Evolutionary conservation across 78 protist species (phyloP), one percentile per base, ranked within the genome.

Genomic region (Salpingoeca rosetta): DNA sequence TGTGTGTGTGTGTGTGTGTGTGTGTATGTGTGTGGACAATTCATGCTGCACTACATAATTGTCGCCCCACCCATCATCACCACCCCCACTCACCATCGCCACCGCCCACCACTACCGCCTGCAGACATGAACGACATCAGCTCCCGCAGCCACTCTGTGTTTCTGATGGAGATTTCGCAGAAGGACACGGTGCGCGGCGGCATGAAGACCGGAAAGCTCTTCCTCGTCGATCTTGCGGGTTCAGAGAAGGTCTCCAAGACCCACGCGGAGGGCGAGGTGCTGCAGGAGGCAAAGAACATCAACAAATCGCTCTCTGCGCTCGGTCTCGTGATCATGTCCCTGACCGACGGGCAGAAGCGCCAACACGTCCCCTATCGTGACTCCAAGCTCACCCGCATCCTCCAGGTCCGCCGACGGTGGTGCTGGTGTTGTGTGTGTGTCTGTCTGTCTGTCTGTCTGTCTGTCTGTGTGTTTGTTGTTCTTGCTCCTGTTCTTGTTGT

Each of bases 271-370:
- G 95, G 95, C 0, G 72, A 41, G 37, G 39, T 79, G n/a, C 78
- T 87, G 0, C 72, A 87, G 44, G 95, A 93, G 79, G 95, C 94
- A 35, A 80, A 81, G 80, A 38, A 42, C 42, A 94, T 94, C 90
- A 94, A 94, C 89, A 72, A 41, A 22, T 91, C 94, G 17, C 93
- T 94, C 42, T 40, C 87, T 24, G 84, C 92, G 11, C 88, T 93
- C 51, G 93, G 89, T 44, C 83, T 77, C 41, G 92, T 91, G 78
- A 90, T 93, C 84, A 86, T 80, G 45, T 89, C 92, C 0, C 89
- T 93, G 31, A 82, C 91, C 27, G 79, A 76, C 12, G 37, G 24
- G 2, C 43, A 35, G 77, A 42, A 41, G 39, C 3, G 80, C 44
- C 42, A 77, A 51, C 89, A 85, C 83, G 37, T 90, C 38, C 92